A percentile compares a stretch with the other conserved stretches of the same genome.
Evolutionary conservation across 2,329 filamentous ascomycete genomes (phyloP).

Genomic region (Fonsecaea nubica): DNA sequence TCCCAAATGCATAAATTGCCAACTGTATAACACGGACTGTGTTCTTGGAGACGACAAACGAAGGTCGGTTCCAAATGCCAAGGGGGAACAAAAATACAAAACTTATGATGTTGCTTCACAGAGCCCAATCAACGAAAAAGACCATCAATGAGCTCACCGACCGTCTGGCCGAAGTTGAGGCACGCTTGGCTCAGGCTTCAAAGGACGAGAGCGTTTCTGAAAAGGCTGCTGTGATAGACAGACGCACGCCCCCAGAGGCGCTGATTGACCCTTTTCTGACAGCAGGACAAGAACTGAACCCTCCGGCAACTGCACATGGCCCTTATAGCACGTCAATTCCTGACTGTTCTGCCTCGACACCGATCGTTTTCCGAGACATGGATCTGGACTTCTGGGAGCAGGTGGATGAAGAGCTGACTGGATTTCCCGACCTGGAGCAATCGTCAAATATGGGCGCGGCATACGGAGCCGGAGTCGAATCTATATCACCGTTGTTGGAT

Average conservation of each 20-base stretch:
- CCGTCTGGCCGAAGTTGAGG: constrained; percentile 9
- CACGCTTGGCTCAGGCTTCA: constrained; percentile 5
- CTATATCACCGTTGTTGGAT: not conserved
- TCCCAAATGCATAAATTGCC: constrained; percentile 12
- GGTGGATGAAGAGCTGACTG: not conserved
- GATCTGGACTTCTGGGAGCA: constrained; percentile 17
- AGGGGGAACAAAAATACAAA: not conserved
- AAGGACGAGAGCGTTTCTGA: not conserved
- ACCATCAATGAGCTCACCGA: constrained; percentile 5
- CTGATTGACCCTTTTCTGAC: not conserved
- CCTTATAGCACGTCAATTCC: not conserved
- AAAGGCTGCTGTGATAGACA: not conserved
- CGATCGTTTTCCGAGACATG: not conserved
- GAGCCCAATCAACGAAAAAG: constrained; percentile 5
- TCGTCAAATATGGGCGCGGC: not conserved
- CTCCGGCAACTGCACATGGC: not conserved
- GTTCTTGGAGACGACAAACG: constrained; percentile 19
- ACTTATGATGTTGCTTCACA: constrained; percentile 1
- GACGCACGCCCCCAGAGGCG: not conserved
- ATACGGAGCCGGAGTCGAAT: not conserved
- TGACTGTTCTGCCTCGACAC: not conserved
- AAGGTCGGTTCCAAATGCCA: not conserved
- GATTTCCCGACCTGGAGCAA: not conserved
- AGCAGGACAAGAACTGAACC: not conserved
- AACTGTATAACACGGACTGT: constrained; percentile 1